phyloP scores from a whole-genome alignment of 768 basidiomycete species.

The Xerocomellus chrysenteron region DNA sequence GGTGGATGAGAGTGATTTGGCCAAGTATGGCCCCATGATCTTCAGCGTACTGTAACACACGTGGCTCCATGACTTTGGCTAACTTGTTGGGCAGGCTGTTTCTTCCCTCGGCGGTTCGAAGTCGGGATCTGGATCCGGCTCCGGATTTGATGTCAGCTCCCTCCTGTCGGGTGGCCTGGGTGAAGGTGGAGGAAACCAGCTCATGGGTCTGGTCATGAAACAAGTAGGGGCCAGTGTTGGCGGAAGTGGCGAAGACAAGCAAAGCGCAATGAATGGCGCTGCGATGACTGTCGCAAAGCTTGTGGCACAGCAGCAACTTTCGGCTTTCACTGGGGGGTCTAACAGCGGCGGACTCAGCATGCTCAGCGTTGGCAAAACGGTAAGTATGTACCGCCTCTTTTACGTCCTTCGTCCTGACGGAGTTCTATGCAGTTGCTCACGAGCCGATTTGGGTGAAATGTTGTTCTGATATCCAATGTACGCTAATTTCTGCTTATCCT shows the following conservation, averaged over 20 bases:
- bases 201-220: conserved; percentile 86
- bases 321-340: conserved; percentile 48
- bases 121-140: conserved; percentile 32
- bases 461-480: not conserved
- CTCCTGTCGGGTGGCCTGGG: conserved; percentile 35
- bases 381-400: conserved; percentile 22
- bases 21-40: conserved; percentile 24
- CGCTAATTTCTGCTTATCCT: not conserved
- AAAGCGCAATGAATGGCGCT: conserved; percentile 82
- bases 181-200: conserved; percentile 52
- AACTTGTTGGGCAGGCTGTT: conserved; percentile 18
- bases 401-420: not conserved
- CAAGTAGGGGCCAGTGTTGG: conserved; percentile 72
- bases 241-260: conserved; percentile 61
- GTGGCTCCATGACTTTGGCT: not conserved
- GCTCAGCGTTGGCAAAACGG: conserved; percentile 51
- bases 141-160: conserved; percentile 34
- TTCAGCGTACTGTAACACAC: conserved; percentile 3
- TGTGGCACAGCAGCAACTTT: conserved; percentile 60
- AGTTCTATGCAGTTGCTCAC: conserved; percentile 13
- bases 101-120: not conserved
- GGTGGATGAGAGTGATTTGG: conserved; percentile 6
- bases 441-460: conserved; percentile 10
- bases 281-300: conserved; percentile 87
- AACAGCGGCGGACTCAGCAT: conserved; percentile 69